Conservation (phyloP, 495 filamentous ascomycete species). For the Trypethelium eluteriae region DNA sequence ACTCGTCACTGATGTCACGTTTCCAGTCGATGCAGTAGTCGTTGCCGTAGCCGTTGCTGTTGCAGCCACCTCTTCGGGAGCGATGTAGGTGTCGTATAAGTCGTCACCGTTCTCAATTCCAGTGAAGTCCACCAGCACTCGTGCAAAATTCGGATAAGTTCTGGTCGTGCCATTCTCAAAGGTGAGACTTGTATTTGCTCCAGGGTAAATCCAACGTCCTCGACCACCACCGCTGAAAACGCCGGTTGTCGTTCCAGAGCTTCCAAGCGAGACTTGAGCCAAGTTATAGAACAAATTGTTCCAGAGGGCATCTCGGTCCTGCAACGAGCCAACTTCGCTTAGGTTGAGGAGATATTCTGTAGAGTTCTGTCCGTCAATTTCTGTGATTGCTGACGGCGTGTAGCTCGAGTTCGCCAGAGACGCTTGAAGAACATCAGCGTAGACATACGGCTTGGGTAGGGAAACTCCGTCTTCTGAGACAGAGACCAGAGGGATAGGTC, state of each 20-base stretch:
- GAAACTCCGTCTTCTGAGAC: constrained; percentile 31
- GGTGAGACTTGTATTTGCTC: constrained; percentile 25
- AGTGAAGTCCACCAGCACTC: constrained; percentile 18
- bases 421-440: constrained; percentile 28
- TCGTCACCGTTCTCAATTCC: constrained; percentile 35
- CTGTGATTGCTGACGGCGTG: constrained; percentile 27
- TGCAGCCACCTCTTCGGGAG: constrained; percentile 12
- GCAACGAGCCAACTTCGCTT: constrained; percentile 20
- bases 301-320: constrained; percentile 24
- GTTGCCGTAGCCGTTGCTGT: constrained; percentile 16
- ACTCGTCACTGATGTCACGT: constrained; percentile 16
- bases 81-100: constrained; percentile 34
- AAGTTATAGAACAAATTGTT: constrained; percentile 26
- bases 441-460: constrained; percentile 30
- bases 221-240: constrained; percentile 29
- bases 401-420: constrained; percentile 31
- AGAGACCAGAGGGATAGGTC: constrained; percentile 28
- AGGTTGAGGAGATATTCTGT: constrained; percentile 21
- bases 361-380: constrained; percentile 32
- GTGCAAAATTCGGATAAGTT: constrained; percentile 19
- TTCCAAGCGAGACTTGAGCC: constrained; percentile 22
- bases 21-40: constrained; percentile 18
- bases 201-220: constrained; percentile 21
- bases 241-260: constrained; percentile 26
- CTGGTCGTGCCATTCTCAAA: constrained; percentile 30